Base-by-base conservation (phyloP, 495 filamentous ascomycete genomes). In the Evansstolkia leycettana region DNA sequence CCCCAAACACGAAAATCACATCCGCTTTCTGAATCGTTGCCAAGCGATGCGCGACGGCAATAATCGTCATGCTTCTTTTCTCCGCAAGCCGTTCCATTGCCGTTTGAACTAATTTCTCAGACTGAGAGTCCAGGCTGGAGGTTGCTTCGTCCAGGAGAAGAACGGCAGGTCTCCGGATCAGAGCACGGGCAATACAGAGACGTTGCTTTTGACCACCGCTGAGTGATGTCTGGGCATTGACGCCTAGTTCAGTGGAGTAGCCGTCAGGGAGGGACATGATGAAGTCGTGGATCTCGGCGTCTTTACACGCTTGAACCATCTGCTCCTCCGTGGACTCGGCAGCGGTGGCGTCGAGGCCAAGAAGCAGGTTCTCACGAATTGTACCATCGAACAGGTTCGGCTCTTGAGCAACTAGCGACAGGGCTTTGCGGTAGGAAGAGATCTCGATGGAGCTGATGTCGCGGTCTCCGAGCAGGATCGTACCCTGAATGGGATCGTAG, bases 111-210 rank as follows among this genome's bases (percentile, higher is more conserved):
- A 77, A 49, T 44, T 67, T 69, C 59, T 84, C 81, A 17, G 67
- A 71, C 51, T 79, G 69, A 10, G 75, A 72, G 41, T 87, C 81
- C 13, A 84, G 58, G 27, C 70, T 70, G 3, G 64, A 70, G 1
- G 81, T 87, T 5, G 81, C 77, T 57, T 87, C 81, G 43, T 87
- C 81, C 0, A 87, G 57, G 7, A 87, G 52, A 34, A 85, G 51
- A 15, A 85, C 56, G 12, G 58, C 47, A 5, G 82, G 79, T 16
- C 76, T 63, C 5, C 80, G 69, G 2, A 87, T 64, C 23, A 85
- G 52, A 0, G 80, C 80, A 10, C 82, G 53, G 1, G 82, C 81
- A 17, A 87, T 76, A 8, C 75, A 69, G 8, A 87, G 48, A 1
- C 81, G 63, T 52, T 85, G 81, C 42, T 72, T 72, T 52, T 86